Evolutionary conservation across 2,329 filamentous ascomycete genomes (phyloP).

Genomic region (Myotisia sp.): DNA sequence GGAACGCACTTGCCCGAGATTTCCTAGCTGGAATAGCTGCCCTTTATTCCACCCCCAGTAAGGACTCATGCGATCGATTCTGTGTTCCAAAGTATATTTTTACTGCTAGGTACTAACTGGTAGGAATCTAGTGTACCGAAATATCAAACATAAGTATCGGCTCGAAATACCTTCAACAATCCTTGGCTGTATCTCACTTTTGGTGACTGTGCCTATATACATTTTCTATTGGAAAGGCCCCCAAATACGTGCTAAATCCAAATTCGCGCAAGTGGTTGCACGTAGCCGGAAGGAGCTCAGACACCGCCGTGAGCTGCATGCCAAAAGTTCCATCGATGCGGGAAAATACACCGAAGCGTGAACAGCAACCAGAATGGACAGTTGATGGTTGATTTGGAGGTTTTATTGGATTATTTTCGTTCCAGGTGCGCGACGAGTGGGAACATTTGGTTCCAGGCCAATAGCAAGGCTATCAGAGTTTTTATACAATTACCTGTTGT

Average conservation of each 20-base stretch:
- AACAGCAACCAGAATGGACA: not conserved
- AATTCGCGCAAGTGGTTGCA: constrained; percentile 49
- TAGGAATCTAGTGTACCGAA: constrained; percentile 24
- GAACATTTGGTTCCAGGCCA: too few species aligned
- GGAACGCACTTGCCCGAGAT: constrained; percentile 51
- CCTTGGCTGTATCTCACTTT: constrained; percentile 44
- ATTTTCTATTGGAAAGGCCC: constrained; percentile 52
- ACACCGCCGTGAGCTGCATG: constrained; percentile 6
- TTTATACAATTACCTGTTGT: too few species aligned
- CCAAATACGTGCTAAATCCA: constrained; percentile 41
- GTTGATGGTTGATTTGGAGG: too few species aligned
- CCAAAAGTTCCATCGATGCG: constrained; percentile 5
- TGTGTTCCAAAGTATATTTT: not conserved
- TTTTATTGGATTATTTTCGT: too few species aligned
- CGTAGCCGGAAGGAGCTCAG: constrained; percentile 21
- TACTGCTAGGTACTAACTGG: not conserved
- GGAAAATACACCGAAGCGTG: constrained; percentile 3
- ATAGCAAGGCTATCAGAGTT: too few species aligned
- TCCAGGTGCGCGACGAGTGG: too few species aligned
- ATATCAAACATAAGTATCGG: constrained; percentile 38
- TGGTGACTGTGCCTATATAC: constrained; percentile 50
- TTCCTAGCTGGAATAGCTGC: constrained; percentile 49
- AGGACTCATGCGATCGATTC: too few species aligned
- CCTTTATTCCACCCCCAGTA: constrained; percentile 41
- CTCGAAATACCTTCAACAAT: constrained; percentile 47